These are phyloP conservation scores for Tuber brumale DNA, from an alignment of 495 filamentous ascomycete genomes.

Conservation along the genomic window DNA sequence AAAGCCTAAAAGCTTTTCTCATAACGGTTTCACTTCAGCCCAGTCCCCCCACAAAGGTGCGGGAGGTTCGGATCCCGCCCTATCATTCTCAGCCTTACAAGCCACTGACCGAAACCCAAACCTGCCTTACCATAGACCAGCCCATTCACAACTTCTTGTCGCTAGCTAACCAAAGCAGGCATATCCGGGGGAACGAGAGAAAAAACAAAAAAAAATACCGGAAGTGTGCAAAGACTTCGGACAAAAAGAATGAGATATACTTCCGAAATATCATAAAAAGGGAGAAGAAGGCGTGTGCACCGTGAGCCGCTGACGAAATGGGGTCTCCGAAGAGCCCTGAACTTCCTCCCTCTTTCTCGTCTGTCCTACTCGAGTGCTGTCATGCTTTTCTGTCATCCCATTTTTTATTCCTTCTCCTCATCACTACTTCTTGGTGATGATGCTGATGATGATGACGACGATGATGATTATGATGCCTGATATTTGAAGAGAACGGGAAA, in stretches of 20 bases:
- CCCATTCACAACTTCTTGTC: constrained; percentile 8
- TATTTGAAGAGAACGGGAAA: background rate
- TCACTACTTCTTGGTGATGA: background rate
- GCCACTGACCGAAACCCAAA: constrained; percentile 27
- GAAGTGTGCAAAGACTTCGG: background rate
- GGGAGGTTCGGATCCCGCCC: constrained; percentile 35
- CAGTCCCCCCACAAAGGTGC: constrained; percentile 32
- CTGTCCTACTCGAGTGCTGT: background rate
- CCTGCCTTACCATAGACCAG: constrained; percentile 27
- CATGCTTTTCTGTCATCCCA: background rate
- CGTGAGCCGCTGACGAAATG: constrained; percentile 39
- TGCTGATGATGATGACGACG: background rate
- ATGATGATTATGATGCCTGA: background rate
- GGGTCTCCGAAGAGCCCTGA: constrained; percentile 18
- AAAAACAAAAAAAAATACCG: background rate
- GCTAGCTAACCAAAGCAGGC: constrained; percentile 24
- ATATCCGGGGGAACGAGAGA: constrained; percentile 31
- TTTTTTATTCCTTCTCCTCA: background rate
- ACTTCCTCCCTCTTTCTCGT: background rate
- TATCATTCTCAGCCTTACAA: constrained; percentile 41
- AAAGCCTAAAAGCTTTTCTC: constrained; percentile 12
- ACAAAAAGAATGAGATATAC: background rate
- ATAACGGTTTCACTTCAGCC: constrained; percentile 39
- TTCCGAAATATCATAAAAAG: background rate
- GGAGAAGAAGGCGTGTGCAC: background rate